These are phyloP conservation scores for Glycine soja DNA, from an alignment of 306 rosid genomes.

Conservation along the genomic window DNA sequence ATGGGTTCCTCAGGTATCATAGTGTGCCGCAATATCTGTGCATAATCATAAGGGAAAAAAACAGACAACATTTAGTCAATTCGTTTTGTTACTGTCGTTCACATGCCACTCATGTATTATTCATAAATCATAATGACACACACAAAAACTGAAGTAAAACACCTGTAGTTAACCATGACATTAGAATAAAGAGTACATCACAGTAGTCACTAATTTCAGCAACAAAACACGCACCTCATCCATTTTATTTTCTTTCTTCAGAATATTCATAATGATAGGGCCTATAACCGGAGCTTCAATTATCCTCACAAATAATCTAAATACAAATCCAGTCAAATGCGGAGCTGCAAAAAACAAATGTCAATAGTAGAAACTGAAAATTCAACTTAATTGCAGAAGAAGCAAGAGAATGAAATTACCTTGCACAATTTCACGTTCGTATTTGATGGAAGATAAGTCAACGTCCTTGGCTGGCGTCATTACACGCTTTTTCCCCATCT, in stretches of 20 bases:
- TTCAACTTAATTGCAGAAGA: constrained; percentile 24
- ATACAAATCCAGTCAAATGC: constrained; percentile 75
- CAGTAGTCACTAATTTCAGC: constrained; percentile 7
- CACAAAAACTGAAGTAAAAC: too few relatives aligned
- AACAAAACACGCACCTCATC: constrained; percentile 58
- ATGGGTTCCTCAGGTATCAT: constrained; percentile 86
- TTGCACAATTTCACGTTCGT: constrained; percentile 59
- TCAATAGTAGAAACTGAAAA: background rate
- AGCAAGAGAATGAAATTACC: constrained; percentile 49
- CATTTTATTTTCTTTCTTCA: constrained; percentile 78
- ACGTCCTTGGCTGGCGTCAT: constrained; percentile 72
- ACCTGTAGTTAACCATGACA: background rate
- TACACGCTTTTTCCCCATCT: constrained; percentile 75
- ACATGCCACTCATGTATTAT: background rate
- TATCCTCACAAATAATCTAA: constrained; percentile 72
- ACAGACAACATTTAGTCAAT: constrained; percentile 21
- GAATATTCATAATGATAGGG: constrained; percentile 50
- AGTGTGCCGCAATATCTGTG: constrained; percentile 75
- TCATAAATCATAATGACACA: background rate
- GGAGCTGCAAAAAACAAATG: constrained; percentile 69
- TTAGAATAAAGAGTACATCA: background rate
- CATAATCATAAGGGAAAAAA: background rate
- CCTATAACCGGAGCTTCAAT: constrained; percentile 74
- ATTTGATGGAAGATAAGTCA: constrained; percentile 71
- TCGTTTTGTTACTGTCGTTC: background rate